phyloP scores from a whole-genome alignment of 2,329 filamentous ascomycete species.

The Cercospora nicotianae region DNA sequence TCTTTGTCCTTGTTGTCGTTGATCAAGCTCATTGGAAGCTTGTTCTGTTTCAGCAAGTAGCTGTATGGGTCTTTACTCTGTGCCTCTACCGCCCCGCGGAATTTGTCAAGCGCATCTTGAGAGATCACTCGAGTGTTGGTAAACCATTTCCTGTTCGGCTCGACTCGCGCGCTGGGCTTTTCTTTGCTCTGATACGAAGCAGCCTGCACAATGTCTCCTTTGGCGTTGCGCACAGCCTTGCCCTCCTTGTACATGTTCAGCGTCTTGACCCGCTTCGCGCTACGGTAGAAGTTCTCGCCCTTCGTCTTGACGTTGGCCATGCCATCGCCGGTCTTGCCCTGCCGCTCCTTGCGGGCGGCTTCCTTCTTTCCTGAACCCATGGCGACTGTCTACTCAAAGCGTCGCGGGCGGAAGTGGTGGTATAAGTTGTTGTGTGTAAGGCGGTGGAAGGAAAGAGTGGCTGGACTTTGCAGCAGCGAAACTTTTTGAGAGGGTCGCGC shows the following conservation, averaged over 20 bases:
- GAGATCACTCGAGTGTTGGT: slow-evolving; percentile 88
- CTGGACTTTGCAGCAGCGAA: slow-evolving; percentile 12
- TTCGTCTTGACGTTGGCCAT: slow-evolving; percentile 90
- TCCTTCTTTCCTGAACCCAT: slow-evolving; percentile 97
- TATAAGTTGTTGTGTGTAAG: background rate
- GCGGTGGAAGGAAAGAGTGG: slow-evolving; percentile 9
- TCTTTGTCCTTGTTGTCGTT: slow-evolving; percentile 67
- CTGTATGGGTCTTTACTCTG: slow-evolving; percentile 87
- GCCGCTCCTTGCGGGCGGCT: slow-evolving; percentile 73
- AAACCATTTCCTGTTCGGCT: slow-evolving; percentile 98
- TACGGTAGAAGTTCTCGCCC: slow-evolving; percentile 95
- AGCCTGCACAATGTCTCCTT: slow-evolving; percentile 80
- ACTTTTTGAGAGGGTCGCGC: slow-evolving; percentile 2
- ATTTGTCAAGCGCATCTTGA: slow-evolving; percentile 81
- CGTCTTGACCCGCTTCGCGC: slow-evolving; percentile 83
- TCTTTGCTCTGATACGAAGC: slow-evolving; percentile 83
- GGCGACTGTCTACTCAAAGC: background rate
- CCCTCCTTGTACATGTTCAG: slow-evolving; percentile 91
- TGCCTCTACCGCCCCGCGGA: slow-evolving; percentile 89
- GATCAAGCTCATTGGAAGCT: slow-evolving; percentile 93
- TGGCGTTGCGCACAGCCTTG: slow-evolving; percentile 75
- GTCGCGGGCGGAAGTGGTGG: background rate
- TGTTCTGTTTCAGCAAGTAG: slow-evolving; percentile 94
- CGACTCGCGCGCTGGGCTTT: slow-evolving; percentile 77
- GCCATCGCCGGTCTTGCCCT: slow-evolving; percentile 82